Evolutionary conservation across 1,284 basidiomycete species (phyloP).

Genomic region (Rhodotorula mucilaginosa): DNA sequence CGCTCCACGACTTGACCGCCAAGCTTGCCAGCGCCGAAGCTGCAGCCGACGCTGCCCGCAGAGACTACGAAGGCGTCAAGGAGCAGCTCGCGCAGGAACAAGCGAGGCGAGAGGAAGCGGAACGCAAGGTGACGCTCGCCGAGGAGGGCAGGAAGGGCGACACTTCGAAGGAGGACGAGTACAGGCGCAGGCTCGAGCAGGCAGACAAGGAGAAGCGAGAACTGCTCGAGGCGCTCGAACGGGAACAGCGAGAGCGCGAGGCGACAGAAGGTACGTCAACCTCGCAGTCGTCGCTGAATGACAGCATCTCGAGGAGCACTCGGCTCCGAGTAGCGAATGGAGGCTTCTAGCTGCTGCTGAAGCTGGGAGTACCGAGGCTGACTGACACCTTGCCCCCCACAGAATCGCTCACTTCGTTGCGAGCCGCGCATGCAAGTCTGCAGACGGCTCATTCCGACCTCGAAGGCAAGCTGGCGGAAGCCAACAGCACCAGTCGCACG

Average conservation of each 20-base stretch:
- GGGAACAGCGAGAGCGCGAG: conserved; percentile 59
- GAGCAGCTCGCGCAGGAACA: conserved; percentile 63
- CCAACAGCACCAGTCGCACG: conserved; percentile 28
- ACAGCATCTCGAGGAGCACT: not conserved
- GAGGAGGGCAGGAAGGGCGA: conserved; percentile 61
- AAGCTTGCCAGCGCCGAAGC: conserved; percentile 22
- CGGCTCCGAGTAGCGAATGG: not conserved
- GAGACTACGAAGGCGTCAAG: conserved; percentile 55
- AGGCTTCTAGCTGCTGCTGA: not conserved
- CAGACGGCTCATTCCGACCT: conserved; percentile 34
- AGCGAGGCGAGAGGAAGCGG: conserved; percentile 70
- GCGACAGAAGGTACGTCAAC: conserved; percentile 8
- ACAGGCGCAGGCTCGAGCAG: conserved; percentile 71
- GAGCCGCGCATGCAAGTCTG: conserved; percentile 21
- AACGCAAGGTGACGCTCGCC: conserved; percentile 70
- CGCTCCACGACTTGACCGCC: conserved; percentile 30
- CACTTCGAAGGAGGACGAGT: conserved; percentile 59
- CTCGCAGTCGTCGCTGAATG: not conserved
- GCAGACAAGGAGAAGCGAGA: conserved; percentile 75
- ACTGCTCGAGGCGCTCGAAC: conserved; percentile 67
- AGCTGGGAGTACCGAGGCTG: not conserved
- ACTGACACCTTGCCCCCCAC: conserved; percentile 53
- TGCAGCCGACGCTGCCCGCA: not conserved
- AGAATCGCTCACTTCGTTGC: conserved; percentile 53
- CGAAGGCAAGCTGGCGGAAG: conserved; percentile 32